Base-by-base conservation (phyloP, 805 yeast genomes). In the Pichia manshurica region DNA sequence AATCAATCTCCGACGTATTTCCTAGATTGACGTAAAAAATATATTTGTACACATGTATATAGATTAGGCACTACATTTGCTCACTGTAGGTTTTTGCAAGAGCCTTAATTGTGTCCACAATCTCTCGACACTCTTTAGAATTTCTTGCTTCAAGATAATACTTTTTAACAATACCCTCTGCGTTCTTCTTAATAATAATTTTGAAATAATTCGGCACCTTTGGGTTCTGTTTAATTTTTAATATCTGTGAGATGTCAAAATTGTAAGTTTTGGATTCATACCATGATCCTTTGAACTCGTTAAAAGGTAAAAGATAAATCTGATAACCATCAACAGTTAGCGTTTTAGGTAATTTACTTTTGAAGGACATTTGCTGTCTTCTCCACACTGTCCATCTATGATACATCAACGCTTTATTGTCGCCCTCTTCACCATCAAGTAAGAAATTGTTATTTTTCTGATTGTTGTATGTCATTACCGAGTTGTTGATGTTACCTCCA, bases 281-380 rank as follows among this genome's bases (percentile, higher is more conserved):
- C 77, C 87, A 78, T 55, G 76, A 59, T 17, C 68, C 68, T 43
- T 65, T 78, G 49, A 79, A 73, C 50, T 87, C 91, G 56, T 86
- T 88, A 7, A 89, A 82, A 0, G 97, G 96, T 57, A 87, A 79
- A 42, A 91, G 77, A 58, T 90, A 91, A 13, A 91, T 79, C 58
- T 88, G 89, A 57, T 88, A 96, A n/a, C 97, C 98, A 64, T 91
- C 98, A 34, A 91, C 78, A 1, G 93, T 89, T 29, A 91, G 70
- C 0, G 89, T 78, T 56, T 93, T 79, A 56, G 89, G 95, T 51
- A 87, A 87, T 46, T 89, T 75, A 48, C 80, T 81, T 49, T 85
- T 78, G 54, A 91, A 81, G 0, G 95, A 82, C 80, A 84, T 78
- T 20, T 89, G 90, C 57, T 90, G 91, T 50, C 93, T 78, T 58